These are phyloP conservation scores for Candida dendrica DNA, from an alignment of 805 yeast species.

Conservation along the genomic window DNA sequence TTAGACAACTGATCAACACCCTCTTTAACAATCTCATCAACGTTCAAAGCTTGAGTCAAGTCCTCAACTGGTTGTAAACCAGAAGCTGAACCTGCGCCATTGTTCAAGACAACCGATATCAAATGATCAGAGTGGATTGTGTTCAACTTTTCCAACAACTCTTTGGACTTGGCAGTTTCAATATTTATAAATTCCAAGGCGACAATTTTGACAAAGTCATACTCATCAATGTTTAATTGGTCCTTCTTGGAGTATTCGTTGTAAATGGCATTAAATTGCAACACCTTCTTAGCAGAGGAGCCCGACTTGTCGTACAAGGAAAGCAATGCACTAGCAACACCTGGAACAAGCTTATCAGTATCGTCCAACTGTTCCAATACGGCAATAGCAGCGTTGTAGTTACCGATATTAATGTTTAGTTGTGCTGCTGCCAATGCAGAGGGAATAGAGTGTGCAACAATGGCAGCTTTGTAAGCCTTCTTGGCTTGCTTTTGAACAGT, in stretches of 20 bases:
- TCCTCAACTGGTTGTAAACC: constrained; percentile 17
- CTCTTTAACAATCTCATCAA: constrained; percentile 21
- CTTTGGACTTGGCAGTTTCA: constrained; percentile 4
- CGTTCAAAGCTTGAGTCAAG: constrained; percentile 24
- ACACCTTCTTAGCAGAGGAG: constrained; percentile 25
- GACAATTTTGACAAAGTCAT: constrained; percentile 24
- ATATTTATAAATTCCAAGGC: constrained; percentile 28
- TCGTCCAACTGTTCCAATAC: constrained; percentile 27
- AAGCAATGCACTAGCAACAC: constrained; percentile 41
- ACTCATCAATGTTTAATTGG: constrained; percentile 12
- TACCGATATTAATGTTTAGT: constrained; percentile 22
- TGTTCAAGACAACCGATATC: constrained; percentile 24
- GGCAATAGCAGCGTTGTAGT: constrained; percentile 26
- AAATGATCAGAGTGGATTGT: constrained; percentile 15
- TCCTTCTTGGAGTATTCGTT: constrained; percentile 12
- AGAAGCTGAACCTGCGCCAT: constrained; percentile 10
- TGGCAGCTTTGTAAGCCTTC: constrained; percentile 27
- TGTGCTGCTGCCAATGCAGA: constrained; percentile 28
- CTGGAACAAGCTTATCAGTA: constrained; percentile 28
- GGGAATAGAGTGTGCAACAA: constrained; percentile 19
- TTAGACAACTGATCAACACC: constrained; percentile 10
- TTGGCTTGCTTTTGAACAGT: constrained; percentile 19
- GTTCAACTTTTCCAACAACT: constrained; percentile 20
- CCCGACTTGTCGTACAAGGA: constrained; percentile 42
- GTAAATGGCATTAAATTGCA: constrained; percentile 25